A percentile compares a stretch with the other conserved stretches of the same genome.
Evolutionary conservation across 257 asterid species (phyloP).

Genomic region (Nicotiana tabacum): DNA sequence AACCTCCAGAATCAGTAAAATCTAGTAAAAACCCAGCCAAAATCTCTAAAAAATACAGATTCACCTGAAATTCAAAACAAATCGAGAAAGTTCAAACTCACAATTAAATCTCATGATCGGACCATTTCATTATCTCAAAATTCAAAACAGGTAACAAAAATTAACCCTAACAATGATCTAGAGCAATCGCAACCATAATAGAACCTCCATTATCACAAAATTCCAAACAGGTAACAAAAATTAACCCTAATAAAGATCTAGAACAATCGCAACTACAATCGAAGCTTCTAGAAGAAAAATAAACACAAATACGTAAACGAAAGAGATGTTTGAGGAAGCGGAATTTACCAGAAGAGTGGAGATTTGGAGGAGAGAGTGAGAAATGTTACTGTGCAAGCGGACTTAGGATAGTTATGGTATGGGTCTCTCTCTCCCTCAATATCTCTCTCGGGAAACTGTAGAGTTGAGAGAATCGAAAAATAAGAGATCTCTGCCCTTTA

Average conservation of each 20-base stretch:
- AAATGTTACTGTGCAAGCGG: background rate
- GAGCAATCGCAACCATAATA: background rate
- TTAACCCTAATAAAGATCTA: background rate
- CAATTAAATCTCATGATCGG: background rate
- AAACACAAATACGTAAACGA: background rate
- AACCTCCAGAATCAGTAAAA: constrained; percentile 16
- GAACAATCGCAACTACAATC: background rate
- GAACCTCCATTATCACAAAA: background rate
- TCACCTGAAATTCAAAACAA: constrained; percentile 20
- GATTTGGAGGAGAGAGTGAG: background rate
- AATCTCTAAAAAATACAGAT: constrained; percentile 25
- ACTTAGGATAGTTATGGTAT: constrained; percentile 1
- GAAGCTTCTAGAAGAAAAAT: background rate
- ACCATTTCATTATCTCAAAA: background rate
- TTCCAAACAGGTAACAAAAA: background rate
- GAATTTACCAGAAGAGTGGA: background rate
- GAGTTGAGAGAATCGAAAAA: background rate
- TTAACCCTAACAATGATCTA: background rate
- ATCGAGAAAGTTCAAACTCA: background rate
- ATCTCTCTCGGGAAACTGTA: constrained; percentile 7
- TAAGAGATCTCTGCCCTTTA: background rate
- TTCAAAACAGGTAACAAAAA: background rate
- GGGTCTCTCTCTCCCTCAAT: background rate
- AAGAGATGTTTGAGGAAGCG: background rate
- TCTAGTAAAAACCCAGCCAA: background rate